Base-by-base conservation (phyloP, 2,329 filamentous ascomycete species). In the Fusarium tanahbumbuense region DNA sequence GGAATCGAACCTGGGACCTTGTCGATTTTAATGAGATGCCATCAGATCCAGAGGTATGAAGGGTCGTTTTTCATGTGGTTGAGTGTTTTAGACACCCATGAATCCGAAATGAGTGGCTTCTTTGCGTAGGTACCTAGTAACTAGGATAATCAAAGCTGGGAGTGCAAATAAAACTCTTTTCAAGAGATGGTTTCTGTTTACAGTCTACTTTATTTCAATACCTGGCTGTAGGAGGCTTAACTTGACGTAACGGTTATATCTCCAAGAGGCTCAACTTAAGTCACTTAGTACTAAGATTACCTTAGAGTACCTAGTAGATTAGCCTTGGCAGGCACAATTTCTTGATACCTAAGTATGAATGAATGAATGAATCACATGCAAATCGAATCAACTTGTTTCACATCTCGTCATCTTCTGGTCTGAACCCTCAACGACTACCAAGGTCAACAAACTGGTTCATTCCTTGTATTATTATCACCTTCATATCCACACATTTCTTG, bases 351-450 rank as follows among this genome's bases (percentile, higher is more conserved):
- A 34, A 18, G 32, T 18, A 18, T 34, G 32, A 34, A 27, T 27
- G 25, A 8, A 34, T 34, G 16, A 37, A 52, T 25, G 16, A 27
- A 65, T 74, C 72, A 74, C 72, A 74, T 74, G 72, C 49, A 72
- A 74, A 74, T 57, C 20, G 7, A 74, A 74, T 57, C 20, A 11
- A n/a, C 34, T n/a, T 72, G 70, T 70, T 68, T 68, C 68, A 67
- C 54, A 56, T 64, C 44, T 59, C 56, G 53, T 71, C 67, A 74
- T 72, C 50, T 55, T 49, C 30, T 46, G 55, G 48, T 54, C 46
- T 56, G 42, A 60, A 42, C 37, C 42, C 34, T 37, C 34, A 37
- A 42, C 32, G 20, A 25, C n/a, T 18, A 28, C 28, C 28, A 28
- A 28, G 27, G 27, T 28, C 27, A 28, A 28, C 28, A 42, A 53